These are phyloP conservation scores for Suillus occidentalis DNA, from an alignment of 768 basidiomycete species.

Conservation along the genomic window DNA sequence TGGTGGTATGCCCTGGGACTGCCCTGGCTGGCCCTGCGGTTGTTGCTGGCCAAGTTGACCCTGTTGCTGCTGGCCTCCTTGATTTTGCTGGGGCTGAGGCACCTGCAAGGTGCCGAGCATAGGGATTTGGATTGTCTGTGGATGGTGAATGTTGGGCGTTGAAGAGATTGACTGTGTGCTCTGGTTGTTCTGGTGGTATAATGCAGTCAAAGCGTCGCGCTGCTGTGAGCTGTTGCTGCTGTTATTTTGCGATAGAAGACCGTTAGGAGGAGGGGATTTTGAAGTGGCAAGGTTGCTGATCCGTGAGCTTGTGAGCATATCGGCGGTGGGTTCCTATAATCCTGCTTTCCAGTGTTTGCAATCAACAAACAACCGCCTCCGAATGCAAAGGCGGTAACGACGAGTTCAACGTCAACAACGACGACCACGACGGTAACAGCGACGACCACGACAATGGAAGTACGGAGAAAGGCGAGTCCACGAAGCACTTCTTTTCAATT, in stretches of 20 bases:
- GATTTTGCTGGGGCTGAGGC: conserved; percentile 47
- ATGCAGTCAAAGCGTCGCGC: conserved; percentile 30
- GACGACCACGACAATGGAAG: conserved; percentile 9
- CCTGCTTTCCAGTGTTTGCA: conserved; percentile 26
- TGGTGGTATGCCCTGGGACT: conserved; percentile 60
- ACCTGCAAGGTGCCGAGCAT: conserved; percentile 76
- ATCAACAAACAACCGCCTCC: conserved; percentile 31
- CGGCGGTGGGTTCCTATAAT: conserved; percentile 12
- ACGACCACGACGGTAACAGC: conserved; percentile 8
- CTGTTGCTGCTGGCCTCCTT: conserved; percentile 58
- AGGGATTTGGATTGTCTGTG: conserved; percentile 51
- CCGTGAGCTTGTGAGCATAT: conserved; percentile 36
- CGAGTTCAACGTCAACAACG: conserved; percentile 11
- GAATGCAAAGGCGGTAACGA: conserved; percentile 5
- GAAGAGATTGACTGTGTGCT: conserved; percentile 12
- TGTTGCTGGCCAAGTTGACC: conserved; percentile 33
- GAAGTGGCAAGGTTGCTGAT: conserved; percentile 30
- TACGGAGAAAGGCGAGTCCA: conserved; percentile 10
- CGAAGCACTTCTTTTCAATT: neutral
- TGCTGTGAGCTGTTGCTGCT: conserved; percentile 27
- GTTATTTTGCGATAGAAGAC: conserved; percentile 17
- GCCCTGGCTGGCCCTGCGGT: conserved; percentile 53
- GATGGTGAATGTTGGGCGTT: conserved; percentile 36
- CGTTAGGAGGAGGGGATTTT: conserved; percentile 27
- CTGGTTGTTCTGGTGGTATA: conserved; percentile 31